Evolutionary conservation across 1,139 yeast genomes (phyloP).

Genomic region (Magnusiomyces suaveolens): DNA sequence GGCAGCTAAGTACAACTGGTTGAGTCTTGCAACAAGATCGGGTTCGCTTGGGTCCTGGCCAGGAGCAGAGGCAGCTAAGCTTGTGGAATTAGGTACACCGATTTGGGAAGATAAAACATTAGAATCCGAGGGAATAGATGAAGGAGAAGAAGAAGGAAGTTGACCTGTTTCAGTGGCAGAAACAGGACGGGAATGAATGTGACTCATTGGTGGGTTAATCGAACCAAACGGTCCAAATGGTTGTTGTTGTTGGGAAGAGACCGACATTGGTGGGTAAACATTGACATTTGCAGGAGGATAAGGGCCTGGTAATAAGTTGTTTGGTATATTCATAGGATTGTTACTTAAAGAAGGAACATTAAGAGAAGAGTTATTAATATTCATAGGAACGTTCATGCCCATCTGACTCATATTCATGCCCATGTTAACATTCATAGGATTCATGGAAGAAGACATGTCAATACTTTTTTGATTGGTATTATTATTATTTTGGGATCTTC

Average conservation of each 20-base stretch:
- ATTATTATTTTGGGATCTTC: conserved; percentile 41
- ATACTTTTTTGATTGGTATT: background rate
- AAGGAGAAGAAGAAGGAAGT: conserved; percentile 14
- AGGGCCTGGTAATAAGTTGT: background rate
- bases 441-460: background rate
- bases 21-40: conserved; percentile 37
- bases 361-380: background rate
- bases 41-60: conserved; percentile 33
- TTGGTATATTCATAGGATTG: conserved; percentile 1
- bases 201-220: conserved; percentile 31
- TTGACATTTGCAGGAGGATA: conserved; percentile 19
- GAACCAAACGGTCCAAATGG: conserved; percentile 29
- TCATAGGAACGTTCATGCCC: no score
- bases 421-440: background rate
- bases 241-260: conserved; percentile 17
- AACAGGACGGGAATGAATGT: no score
- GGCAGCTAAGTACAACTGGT: conserved; percentile 40
- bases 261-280: conserved; percentile 31
- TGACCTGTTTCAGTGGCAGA: no score
- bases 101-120: background rate
- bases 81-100: background rate
- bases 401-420: conserved; percentile 9
- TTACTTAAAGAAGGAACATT: background rate
- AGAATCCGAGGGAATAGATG: conserved; percentile 5
- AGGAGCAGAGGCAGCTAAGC: conserved; percentile 14